phyloP scores from a whole-genome alignment of 805 yeast species.

The Lipomyces starkeyi region DNA sequence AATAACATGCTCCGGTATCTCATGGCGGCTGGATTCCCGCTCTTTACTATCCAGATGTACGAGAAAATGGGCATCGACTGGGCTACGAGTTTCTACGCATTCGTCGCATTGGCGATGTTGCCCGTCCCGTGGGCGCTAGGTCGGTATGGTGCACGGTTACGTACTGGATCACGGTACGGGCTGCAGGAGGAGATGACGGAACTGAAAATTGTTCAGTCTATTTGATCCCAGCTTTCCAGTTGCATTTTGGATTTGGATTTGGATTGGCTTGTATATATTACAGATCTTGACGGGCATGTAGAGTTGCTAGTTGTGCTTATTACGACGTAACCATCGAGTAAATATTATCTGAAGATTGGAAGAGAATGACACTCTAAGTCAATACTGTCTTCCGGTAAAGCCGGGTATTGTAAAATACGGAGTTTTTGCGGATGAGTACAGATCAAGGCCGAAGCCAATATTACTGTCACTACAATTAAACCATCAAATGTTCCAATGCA shows the following conservation, averaged over 20 bases:
- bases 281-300: no score
- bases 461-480: no score
- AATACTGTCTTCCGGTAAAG: no score
- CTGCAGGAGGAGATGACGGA: neutral
- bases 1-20: conserved; percentile 79
- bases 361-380: no score
- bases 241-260: neutral
- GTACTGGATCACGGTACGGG: conserved; percentile 44
- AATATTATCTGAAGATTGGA: no score
- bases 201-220: neutral
- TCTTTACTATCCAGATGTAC: conserved; percentile 87
- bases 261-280: neutral
- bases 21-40: conserved; percentile 79
- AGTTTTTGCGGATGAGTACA: no score
- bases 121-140: conserved; percentile 72
- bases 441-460: no score
- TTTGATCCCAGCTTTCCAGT: neutral
- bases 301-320: no score
- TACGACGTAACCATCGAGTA: no score
- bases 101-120: conserved; percentile 59
- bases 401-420: no score
- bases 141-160: conserved; percentile 62
- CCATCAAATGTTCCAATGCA: no score
- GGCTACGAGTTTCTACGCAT: conserved; percentile 75
- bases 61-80: conserved; percentile 70